phyloP scores from a whole-genome alignment of 2,329 filamentous ascomycete species.

The Calonectria ilicicola region DNA sequence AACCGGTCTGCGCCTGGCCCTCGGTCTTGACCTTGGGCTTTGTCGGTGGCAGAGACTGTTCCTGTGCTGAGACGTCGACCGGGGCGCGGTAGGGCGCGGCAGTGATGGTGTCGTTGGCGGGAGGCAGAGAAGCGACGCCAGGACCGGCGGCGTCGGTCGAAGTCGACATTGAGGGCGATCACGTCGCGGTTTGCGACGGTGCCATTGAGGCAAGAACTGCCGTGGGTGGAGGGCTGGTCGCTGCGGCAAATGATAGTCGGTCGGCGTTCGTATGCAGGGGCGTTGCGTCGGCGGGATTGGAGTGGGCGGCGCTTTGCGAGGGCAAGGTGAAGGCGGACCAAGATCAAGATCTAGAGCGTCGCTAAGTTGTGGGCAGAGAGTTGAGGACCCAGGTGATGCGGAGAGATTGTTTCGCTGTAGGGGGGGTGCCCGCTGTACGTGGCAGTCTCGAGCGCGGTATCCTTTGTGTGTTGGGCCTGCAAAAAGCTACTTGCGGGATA shows the following conservation, averaged over 20 bases:
- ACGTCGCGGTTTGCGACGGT: slow-evolving; percentile 52
- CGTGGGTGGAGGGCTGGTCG: slow-evolving; percentile 26
- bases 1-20: slow-evolving; percentile 48
- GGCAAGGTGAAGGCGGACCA: slow-evolving; percentile 33
- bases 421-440: background rate
- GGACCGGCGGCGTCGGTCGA: slow-evolving; percentile 67
- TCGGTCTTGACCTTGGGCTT: slow-evolving; percentile 39
- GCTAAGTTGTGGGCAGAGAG: slow-evolving; percentile 5
- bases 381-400: slow-evolving; percentile 39
- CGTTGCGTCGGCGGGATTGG: slow-evolving; percentile 25
- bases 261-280: slow-evolving; percentile 13
- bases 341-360: slow-evolving; percentile 1
- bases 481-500: slow-evolving; percentile 12
- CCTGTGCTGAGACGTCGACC: slow-evolving; percentile 50
- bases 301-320: slow-evolving; percentile 26
- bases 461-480: slow-evolving; percentile 2
- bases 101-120: slow-evolving; percentile 41
- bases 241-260: slow-evolving; percentile 24
- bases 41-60: slow-evolving; percentile 40
- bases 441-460: slow-evolving; percentile 25
- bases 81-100: slow-evolving; percentile 37
- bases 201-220: slow-evolving; percentile 46
- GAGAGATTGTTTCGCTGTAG: slow-evolving; percentile 41
- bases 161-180: slow-evolving; percentile 58
- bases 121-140: slow-evolving; percentile 58